phyloP scores from a whole-genome alignment of 2,329 filamentous ascomycete species.

The Dactylellina leptospora region DNA sequence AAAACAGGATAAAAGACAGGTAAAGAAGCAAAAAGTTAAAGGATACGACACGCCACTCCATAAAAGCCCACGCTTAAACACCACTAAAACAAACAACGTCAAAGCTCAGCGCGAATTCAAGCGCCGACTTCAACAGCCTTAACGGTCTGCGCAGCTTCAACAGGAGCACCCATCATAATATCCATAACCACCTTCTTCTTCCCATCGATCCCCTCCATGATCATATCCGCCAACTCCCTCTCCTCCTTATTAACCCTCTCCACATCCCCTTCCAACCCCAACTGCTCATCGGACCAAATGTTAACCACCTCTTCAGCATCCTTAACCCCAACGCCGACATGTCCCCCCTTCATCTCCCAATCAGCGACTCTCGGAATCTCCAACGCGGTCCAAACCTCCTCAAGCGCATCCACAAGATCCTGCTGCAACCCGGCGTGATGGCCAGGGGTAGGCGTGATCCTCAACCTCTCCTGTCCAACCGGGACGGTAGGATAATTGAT shows the following conservation, averaged over 20 bases:
- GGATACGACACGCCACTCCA: background rate
- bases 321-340: slow-evolving; percentile 88
- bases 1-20: background rate
- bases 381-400: slow-evolving; percentile 86
- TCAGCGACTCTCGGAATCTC: slow-evolving; percentile 91
- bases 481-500: slow-evolving; percentile 99
- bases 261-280: slow-evolving; percentile 70
- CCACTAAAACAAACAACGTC: background rate
- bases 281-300: slow-evolving; percentile 90
- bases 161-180: slow-evolving; percentile 20
- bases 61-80: background rate
- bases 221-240: slow-evolving; percentile 30
- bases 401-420: slow-evolving; percentile 82
- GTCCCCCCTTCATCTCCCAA: slow-evolving; percentile 90
- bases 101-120: slow-evolving; percentile 4
- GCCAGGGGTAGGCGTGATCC: slow-evolving; percentile 94
- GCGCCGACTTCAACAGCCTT: slow-evolving; percentile 42
- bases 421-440: slow-evolving; percentile 86
- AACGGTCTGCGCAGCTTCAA: background rate
- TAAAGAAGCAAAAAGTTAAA: background rate
- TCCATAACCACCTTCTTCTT: slow-evolving; percentile 16
- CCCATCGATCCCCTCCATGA: slow-evolving; percentile 31
- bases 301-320: slow-evolving; percentile 67
- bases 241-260: slow-evolving; percentile 30
- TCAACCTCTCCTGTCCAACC: slow-evolving; percentile 94